Evolutionary conservation across 164 flowering plant species (phyloP).

Genomic region (Vitis vinifera): ASM3070453v1 NC_081811.1:5118001-5118500

Average conservation of each 20-base stretch:
- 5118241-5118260: conserved; percentile 52
- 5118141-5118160: conserved; percentile 63
- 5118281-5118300: conserved; percentile 62
- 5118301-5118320: conserved; percentile 62
- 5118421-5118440: conserved; percentile 63
- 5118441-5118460: conserved; percentile 16
- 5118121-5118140: neutral
- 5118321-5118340: conserved; percentile 53
- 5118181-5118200: conserved; percentile 70
- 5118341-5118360: conserved; percentile 61
- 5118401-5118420: conserved; percentile 52
- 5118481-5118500: conserved; percentile 52
- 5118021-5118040: no score
- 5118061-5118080: no score
- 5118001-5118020: no score
- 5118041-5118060: no score
- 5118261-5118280: conserved; percentile 40
- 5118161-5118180: conserved; percentile 74
- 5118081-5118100: neutral
- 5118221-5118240: conserved; percentile 55
- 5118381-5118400: conserved; percentile 49
- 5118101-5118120: neutral
- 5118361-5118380: conserved; percentile 68
- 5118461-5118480: conserved; percentile 45
- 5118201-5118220: conserved; percentile 73